Percentiles rank a stretch among this genome's conserved stretches.
These are phyloP conservation scores for Fusarium vanettenii DNA, from an alignment of 2,329 filamentous ascomycete species.

Conservation along the genomic window DNA sequence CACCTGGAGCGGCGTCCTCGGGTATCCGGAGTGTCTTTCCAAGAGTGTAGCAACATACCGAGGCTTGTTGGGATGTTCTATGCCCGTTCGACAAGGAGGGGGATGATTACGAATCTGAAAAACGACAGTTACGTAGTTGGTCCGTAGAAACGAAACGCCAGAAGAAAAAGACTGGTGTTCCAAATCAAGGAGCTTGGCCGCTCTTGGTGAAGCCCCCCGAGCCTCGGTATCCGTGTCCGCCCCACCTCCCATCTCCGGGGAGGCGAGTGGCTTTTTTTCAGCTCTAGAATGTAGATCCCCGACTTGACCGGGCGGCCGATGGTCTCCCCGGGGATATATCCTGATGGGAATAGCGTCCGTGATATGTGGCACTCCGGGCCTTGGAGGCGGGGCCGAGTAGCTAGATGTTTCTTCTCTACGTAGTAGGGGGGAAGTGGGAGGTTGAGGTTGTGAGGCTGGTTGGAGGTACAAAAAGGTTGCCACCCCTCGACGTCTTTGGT, in stretches of 20 bases:
- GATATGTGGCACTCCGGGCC: constrained; percentile 16
- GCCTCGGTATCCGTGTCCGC: constrained; percentile 21
- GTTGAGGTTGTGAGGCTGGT: neutral
- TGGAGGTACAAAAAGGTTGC: constrained; percentile 1
- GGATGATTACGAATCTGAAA: neutral
- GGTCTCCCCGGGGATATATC: constrained; percentile 37
- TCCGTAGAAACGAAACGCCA: neutral
- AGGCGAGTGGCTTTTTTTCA: neutral
- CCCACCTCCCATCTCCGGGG: neutral
- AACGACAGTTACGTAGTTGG: neutral
- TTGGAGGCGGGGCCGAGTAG: neutral
- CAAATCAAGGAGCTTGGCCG: neutral
- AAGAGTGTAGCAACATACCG: neutral
- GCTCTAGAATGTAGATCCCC: constrained; percentile 25
- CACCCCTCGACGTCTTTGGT: neutral
- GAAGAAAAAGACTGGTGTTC: neutral
- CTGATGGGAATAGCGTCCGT: constrained; percentile 41
- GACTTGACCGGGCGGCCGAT: constrained; percentile 25
- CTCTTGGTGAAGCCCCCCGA: constrained; percentile 8
- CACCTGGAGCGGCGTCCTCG: neutral
- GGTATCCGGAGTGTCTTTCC: neutral
- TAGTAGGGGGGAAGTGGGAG: neutral
- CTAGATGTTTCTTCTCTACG: neutral
- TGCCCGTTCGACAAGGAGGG: neutral
- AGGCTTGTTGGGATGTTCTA: neutral